Conservation (phyloP, 2,329 filamentous ascomycete species). For the Fusarium xyrophilum region DNA sequence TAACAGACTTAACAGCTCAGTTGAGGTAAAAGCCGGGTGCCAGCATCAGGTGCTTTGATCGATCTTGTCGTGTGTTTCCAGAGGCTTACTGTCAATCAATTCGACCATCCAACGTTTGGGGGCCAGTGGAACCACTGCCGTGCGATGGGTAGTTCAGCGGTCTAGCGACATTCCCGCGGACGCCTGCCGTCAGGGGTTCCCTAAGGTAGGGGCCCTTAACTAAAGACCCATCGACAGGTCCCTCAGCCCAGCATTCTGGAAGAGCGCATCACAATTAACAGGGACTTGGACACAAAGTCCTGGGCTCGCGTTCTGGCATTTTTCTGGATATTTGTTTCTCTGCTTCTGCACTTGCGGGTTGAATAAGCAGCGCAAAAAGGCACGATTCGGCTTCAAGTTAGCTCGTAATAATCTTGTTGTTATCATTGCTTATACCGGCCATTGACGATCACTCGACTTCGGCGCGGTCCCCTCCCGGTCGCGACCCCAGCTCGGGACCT, state of each 20-base stretch:
- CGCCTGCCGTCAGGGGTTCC: background rate
- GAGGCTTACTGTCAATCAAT: background rate
- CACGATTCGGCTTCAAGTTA: background rate
- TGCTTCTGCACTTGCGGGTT: background rate
- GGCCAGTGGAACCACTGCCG: background rate
- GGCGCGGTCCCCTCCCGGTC: slow-evolving; percentile 26
- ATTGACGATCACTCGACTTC: background rate
- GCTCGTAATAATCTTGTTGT: background rate
- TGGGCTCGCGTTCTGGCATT: slow-evolving; percentile 11
- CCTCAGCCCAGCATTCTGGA: slow-evolving; percentile 17
- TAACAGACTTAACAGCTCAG: background rate
- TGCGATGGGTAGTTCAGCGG: slow-evolving; percentile 21
- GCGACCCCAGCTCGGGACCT: slow-evolving; percentile 25
- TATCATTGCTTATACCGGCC: background rate
- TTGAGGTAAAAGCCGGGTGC: background rate
- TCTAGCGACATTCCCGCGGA: slow-evolving; percentile 1
- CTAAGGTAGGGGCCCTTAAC: background rate
- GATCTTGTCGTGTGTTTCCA: background rate
- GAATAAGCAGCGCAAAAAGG: background rate
- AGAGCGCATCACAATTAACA: slow-evolving; percentile 29
- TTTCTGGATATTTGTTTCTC: background rate
- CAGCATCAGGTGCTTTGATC: background rate
- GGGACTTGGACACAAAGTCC: slow-evolving; percentile 3
- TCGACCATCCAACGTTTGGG: background rate
- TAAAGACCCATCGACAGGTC: background rate